phyloP scores from a whole-genome alignment of 1,139 yeast species.

The Geotrichum citri-aurantii region DNA sequence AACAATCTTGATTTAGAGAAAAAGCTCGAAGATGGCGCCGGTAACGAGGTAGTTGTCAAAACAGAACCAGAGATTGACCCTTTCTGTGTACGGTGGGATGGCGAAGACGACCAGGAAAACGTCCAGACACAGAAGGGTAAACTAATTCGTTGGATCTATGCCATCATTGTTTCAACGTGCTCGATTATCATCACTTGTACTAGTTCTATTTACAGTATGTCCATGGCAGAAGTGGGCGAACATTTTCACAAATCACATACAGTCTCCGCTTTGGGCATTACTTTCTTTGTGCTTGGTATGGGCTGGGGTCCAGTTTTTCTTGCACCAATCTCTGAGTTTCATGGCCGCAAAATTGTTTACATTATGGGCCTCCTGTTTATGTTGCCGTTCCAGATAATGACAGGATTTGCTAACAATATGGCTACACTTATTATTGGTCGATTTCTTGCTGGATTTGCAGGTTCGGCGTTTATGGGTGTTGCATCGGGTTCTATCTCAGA shows the following conservation, averaged over 20 bases:
- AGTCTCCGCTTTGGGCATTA: constrained; percentile 55
- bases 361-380: constrained; percentile 52
- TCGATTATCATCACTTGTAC: constrained; percentile 45
- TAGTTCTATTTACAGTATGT: constrained; percentile 56
- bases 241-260: constrained; percentile 51
- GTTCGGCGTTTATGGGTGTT: constrained; percentile 65
- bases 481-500: constrained; percentile 77
- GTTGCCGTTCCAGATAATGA: constrained; percentile 56
- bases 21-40: neutral
- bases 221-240: constrained; percentile 42
- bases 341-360: constrained; percentile 64
- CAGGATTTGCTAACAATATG: constrained; percentile 60
- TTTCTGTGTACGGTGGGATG: constrained; percentile 31
- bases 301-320: constrained; percentile 64
- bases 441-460: constrained; percentile 60
- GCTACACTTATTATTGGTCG: constrained; percentile 61
- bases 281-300: constrained; percentile 64
- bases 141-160: constrained; percentile 47
- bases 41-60: neutral
- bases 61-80: constrained; percentile 18
- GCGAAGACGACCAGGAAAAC: constrained; percentile 51
- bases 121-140: constrained; percentile 38
- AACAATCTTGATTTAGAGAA: neutral
- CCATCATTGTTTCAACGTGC: constrained; percentile 46
- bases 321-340: constrained; percentile 70